These are phyloP conservation scores for Paramarasmius palmivorus DNA, from an alignment of 1,284 basidiomycete species.

Conservation along the genomic window DNA sequence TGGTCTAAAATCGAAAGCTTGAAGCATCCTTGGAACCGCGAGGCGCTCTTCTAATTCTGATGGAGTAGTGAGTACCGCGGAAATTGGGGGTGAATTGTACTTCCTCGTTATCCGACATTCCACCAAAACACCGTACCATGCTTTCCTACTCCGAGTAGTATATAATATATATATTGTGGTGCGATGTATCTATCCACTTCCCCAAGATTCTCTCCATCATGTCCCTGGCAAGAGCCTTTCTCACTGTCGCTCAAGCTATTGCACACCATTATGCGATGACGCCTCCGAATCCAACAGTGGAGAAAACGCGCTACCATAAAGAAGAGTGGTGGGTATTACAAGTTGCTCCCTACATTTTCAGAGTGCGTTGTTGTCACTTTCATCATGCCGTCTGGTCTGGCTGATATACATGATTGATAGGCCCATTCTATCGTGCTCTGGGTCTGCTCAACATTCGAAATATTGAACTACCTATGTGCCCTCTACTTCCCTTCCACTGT, in stretches of 20 bases:
- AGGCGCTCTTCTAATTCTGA: no score
- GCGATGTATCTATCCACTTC: no score
- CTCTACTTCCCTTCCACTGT: conserved; percentile 31
- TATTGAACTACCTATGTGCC: conserved; percentile 43
- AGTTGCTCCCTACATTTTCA: conserved; percentile 59
- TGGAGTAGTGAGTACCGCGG: no score
- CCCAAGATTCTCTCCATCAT: no score
- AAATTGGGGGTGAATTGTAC: no score
- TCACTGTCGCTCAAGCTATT: conserved; percentile 50
- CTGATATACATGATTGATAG: conserved; percentile 33
- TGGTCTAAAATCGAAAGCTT: no score
- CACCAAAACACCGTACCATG: no score
- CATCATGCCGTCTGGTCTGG: neutral
- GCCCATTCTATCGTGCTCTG: conserved; percentile 52
- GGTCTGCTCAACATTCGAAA: conserved; percentile 49
- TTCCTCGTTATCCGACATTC: no score
- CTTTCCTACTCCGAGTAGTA: no score
- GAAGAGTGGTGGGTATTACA: conserved; percentile 53
- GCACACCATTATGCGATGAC: conserved; percentile 56
- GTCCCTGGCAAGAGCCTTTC: conserved; percentile 44
- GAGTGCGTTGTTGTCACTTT: no score
- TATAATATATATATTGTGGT: no score
- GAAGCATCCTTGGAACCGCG: no score
- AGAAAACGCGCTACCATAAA: conserved; percentile 54
- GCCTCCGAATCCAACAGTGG: conserved; percentile 57